Base-by-base conservation (phyloP, 768 basidiomycete species). In the Termitomyces sp. region DNA sequence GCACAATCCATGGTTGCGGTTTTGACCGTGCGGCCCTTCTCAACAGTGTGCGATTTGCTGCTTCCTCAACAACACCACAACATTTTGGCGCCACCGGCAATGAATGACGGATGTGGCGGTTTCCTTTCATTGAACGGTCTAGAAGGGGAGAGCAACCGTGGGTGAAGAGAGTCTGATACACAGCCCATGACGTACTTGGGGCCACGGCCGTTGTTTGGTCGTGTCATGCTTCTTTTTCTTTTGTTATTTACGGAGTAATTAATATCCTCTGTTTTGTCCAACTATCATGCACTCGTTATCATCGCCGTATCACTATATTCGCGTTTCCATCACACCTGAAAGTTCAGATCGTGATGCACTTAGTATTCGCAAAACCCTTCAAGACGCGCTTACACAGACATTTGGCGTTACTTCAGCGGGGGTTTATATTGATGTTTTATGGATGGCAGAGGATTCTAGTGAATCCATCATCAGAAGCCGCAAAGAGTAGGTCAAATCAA, bases 1-100 rank as follows among this genome's bases (percentile, higher is more conserved):
- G 81, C 26, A 81, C 75, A 50, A 88, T 71, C 89, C 89, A 92
- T 54, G 89, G 86, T 58, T 88, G 88, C 0, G 82, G 80, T 58
- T 73, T 79, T 7, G 69, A 68, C 49, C 75, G 65, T n/a, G 68
- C 67, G 23, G 73, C 74, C 26, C 77, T 70, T 61, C 73, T 74
- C 59, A 77, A 73, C 41, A 75, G 73, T 0, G 72, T 68, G 7
- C 68, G 61, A 43, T 68, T 62, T 5, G 70, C 71, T 0, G 77
- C 79, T 60, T 83, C 77, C 50, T 82, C 69, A 19, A 87, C 75
- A 33, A 84, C 73, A 8, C 82, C 82, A 54, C 83, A 86, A 54
- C 74, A 75, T 51, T 68, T 70, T 33, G 58, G 61, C 35, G 38
- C 50, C 17, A n/a, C 17, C 26, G 12, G 3, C 17, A n/a, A 56